Evolutionary conservation across 2,329 filamentous ascomycete genomes (phyloP), one percentile per base, ranked within the genome.

Genomic region (Paracoccidioides lutzii): DNA sequence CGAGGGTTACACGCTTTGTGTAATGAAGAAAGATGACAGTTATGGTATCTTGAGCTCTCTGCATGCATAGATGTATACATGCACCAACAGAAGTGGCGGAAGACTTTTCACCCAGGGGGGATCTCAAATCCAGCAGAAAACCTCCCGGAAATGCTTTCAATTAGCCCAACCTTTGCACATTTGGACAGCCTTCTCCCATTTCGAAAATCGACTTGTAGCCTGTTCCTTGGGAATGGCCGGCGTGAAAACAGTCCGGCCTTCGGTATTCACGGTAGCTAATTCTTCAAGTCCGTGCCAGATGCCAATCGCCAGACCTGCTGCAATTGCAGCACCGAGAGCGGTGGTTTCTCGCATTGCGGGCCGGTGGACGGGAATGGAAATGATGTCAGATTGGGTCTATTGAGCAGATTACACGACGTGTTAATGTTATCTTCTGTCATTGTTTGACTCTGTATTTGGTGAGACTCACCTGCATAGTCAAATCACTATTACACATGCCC

Each of bases 321-420:
- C 89, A 63, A 95, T 93, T 48, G 90, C 90, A 9, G 90, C 89
- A 32, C 90, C 90, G 2, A 95, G 79, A 0, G 89, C 86, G 0
- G 90, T 95, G 2, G 89, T 95, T 75, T 95, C 90, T 55, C 87
- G 84, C 90, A 95, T 95, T 55, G 81, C 80, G 0, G 90, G 90
- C 30, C 90, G 83, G 68, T 90, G 82, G 58, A 95, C 86, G 30
- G 84, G 85, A 61, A 95, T 94, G 55, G 84, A 82, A 63, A 87
- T 89, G 51, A 95, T 80, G 71, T 95, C 85, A 59, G 90, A 86
- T 78, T 95, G 90, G 3, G 87, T 89, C 78, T 85, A 59, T 52
- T 35, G 32, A 49, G 3, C 28, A 12, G 35, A 48, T 30, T 10
- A 12, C 40, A 6, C 42, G 32, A 38, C 14, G 32, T 42, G 43